Evolutionary conservation across 768 basidiomycete genomes (phyloP).

Genomic region (Serpula lacrymans): DNA sequence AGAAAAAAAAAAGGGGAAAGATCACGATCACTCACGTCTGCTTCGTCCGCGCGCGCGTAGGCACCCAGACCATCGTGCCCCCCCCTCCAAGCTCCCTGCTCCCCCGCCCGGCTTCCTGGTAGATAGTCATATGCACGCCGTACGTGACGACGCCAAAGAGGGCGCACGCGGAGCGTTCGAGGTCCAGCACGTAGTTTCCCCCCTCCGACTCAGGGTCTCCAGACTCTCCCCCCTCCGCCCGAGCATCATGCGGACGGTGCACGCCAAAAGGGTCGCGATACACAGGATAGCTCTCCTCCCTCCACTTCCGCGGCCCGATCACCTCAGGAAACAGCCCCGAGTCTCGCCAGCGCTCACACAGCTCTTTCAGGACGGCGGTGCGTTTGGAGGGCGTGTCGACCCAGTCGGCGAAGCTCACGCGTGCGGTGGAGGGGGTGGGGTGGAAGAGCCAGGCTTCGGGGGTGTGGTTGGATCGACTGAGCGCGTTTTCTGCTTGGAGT

Average conservation of each 20-base stretch:
- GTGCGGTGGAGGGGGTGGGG: conserved; percentile 16
- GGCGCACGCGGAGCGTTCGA: conserved; percentile 87
- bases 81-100: too few species aligned
- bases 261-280: conserved; percentile 67
- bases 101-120: conserved; percentile 37
- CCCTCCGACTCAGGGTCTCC: conserved; percentile 24
- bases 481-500: conserved; percentile 48
- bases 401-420: conserved; percentile 48
- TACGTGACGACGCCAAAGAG: conserved; percentile 90
- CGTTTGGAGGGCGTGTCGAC: conserved; percentile 57
- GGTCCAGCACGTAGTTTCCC: conserved; percentile 74
- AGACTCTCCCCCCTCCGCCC: conserved; percentile 7
- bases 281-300: conserved; percentile 78
- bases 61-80: conserved; percentile 77
- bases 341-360: conserved; percentile 78
- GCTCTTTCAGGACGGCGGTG: conserved; percentile 55
- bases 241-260: conserved; percentile 32
- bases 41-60: conserved; percentile 81
- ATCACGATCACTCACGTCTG: conserved; percentile 61
- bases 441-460: conserved; percentile 42
- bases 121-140: conserved; percentile 88
- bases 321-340: conserved; percentile 54
- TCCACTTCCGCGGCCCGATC: conserved; percentile 79
- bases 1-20: background rate
- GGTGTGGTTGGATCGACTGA: conserved; percentile 20